Conservation (phyloP, 192 early-diverging fungal species). For the Coemansia sp. region DNA sequence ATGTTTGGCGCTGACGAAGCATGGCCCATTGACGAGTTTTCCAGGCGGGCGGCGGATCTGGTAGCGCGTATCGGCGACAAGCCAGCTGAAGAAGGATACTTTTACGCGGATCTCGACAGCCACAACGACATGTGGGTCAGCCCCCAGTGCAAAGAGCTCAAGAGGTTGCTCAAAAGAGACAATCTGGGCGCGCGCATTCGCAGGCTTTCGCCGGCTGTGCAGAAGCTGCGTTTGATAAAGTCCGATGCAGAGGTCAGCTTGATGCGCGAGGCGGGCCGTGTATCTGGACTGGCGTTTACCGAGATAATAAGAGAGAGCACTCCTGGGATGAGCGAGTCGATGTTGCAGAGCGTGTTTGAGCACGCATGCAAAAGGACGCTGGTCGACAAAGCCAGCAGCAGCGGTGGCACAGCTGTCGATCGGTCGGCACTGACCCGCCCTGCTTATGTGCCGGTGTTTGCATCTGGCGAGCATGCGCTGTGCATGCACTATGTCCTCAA, state of each 20-base stretch:
- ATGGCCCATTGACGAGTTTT: constrained; percentile 29
- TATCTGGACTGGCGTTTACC: constrained; percentile 79
- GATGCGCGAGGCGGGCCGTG: constrained; percentile 73
- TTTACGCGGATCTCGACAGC: constrained; percentile 32
- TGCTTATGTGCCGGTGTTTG: constrained; percentile 96
- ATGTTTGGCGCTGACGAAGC: constrained; percentile 83
- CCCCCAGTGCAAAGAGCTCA: constrained; percentile 20
- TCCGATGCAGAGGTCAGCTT: constrained; percentile 72
- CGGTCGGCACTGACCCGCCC: constrained; percentile 49
- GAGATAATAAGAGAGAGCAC: constrained; percentile 75
- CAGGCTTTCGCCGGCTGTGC: constrained; percentile 64
- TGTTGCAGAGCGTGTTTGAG: constrained; percentile 76
- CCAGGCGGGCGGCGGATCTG: constrained; percentile 18
- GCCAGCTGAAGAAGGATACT: constrained; percentile 6
- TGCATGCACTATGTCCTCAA: constrained; percentile 96
- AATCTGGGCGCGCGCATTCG: constrained; percentile 26
- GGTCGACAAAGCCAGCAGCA: constrained; percentile 32
- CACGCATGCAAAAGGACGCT: constrained; percentile 58
- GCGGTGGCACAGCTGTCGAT: constrained; percentile 54
- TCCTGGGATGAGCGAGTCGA: constrained; percentile 70
- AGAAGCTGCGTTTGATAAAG: constrained; percentile 78
- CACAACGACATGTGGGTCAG: constrained; percentile 32
- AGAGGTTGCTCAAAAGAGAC: constrained; percentile 18
- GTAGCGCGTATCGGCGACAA: constrained; percentile 5
- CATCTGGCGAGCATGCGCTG: constrained; percentile 85